Conservation (phyloP, 164 flowering plant genomes). For the Aristolochia fimbriata region DNA sequence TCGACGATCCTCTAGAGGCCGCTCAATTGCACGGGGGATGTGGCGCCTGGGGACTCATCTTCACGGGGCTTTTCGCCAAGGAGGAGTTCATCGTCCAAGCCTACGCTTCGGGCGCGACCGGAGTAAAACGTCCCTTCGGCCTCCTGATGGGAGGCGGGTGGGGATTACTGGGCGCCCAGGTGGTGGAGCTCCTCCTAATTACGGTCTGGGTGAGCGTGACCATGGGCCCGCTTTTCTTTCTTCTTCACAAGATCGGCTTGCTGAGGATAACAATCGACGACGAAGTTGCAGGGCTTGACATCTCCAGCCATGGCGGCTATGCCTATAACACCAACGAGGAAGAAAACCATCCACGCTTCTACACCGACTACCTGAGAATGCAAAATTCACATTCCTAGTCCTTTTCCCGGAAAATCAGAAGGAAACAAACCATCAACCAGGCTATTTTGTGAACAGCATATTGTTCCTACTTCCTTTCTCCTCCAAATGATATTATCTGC, state of each 20-base stretch:
- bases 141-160: constrained; percentile 72
- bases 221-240: constrained; percentile 62
- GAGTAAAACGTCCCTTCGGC: constrained; percentile 39
- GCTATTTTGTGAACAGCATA: too few relatives aligned
- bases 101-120: constrained; percentile 26
- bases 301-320: constrained; percentile 68
- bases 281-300: constrained; percentile 61
- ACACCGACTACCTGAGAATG: constrained; percentile 35
- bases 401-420: too few relatives aligned
- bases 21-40: constrained; percentile 73
- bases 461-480: too few relatives aligned
- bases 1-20: constrained; percentile 69
- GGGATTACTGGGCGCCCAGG: constrained; percentile 49
- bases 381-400: constrained; percentile 7
- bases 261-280: constrained; percentile 49
- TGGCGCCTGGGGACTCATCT: constrained; percentile 67
- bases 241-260: constrained; percentile 35
- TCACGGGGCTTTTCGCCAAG: constrained; percentile 60
- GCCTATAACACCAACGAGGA: constrained; percentile 37
- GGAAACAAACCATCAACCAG: too few relatives aligned
- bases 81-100: constrained; percentile 39
- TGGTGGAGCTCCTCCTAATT: constrained; percentile 40
- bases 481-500: too few relatives aligned
- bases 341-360: constrained; percentile 33
- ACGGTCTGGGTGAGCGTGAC: constrained; percentile 64